phyloP scores from a whole-genome alignment of 2,329 filamentous ascomycete species.

The Pezicula neosporulosa region DNA sequence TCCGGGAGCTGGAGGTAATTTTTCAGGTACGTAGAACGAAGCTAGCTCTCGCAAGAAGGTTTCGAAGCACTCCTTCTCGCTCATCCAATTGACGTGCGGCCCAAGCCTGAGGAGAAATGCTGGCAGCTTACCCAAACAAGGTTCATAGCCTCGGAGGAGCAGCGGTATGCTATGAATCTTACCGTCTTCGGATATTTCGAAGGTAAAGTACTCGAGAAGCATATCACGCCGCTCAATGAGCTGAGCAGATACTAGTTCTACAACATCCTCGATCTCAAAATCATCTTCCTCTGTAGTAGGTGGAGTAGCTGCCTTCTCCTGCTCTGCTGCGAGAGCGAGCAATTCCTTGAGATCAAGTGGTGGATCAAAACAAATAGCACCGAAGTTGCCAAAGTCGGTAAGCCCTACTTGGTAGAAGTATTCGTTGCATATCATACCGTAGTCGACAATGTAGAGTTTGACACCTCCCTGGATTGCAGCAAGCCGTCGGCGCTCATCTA shows the following conservation, averaged over 20 bases:
- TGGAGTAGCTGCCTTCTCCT: conserved; percentile 54
- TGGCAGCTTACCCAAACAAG: conserved; percentile 81
- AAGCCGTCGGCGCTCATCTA: conserved; percentile 81
- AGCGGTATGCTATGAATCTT: conserved; percentile 78
- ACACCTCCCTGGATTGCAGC: conserved; percentile 93
- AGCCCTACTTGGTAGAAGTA: conserved; percentile 95
- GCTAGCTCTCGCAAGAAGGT: conserved; percentile 84
- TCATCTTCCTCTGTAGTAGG: conserved; percentile 37
- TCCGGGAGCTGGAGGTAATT: conserved; percentile 56
- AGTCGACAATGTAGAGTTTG: conserved; percentile 89
- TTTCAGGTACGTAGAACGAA: conserved; percentile 85
- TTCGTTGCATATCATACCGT: conserved; percentile 80
- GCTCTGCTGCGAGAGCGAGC: conserved; percentile 67
- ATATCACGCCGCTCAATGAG: conserved; percentile 78
- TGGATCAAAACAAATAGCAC: conserved; percentile 74
- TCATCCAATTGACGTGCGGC: conserved; percentile 81
- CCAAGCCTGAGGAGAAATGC: conserved; percentile 84
- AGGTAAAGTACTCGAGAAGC: conserved; percentile 87
- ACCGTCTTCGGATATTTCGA: conserved; percentile 76
- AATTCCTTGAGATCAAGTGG: conserved; percentile 69
- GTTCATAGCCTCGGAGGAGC: conserved; percentile 84
- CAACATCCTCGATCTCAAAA: conserved; percentile 65
- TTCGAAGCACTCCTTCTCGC: conserved; percentile 83
- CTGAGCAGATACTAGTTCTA: conserved; percentile 61
- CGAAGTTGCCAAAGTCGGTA: conserved; percentile 95